Conservation (phyloP, 2,329 filamentous ascomycete genomes). For the Ciborinia camelliae region DNA sequence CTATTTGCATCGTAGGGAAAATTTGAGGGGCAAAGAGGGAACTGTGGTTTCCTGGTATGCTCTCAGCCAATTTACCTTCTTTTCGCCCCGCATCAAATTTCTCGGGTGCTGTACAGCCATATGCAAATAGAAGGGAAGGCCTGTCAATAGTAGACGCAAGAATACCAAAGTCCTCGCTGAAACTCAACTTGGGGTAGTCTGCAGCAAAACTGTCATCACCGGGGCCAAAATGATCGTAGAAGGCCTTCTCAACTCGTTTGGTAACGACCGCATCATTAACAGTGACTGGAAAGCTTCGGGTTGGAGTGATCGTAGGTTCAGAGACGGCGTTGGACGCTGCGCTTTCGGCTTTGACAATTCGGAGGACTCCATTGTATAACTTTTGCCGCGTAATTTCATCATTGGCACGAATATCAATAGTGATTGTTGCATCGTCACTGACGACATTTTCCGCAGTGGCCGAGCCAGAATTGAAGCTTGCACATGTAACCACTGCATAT, state of each 20-base stretch:
- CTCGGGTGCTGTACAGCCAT: conserved; percentile 50
- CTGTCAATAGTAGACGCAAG: conserved; percentile 44
- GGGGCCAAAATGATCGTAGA: not conserved
- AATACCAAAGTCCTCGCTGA: conserved; percentile 39
- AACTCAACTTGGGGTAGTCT: conserved; percentile 15
- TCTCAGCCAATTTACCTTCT: conserved; percentile 44
- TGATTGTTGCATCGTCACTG: conserved; percentile 40
- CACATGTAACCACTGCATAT: conserved; percentile 44
- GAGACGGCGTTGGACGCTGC: not conserved
- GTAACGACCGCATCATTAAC: conserved; percentile 22
- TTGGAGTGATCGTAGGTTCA: conserved; percentile 10
- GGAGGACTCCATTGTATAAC: conserved; percentile 38
- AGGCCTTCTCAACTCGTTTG: not conserved
- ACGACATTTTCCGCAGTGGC: conserved; percentile 43
- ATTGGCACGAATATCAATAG: conserved; percentile 42
- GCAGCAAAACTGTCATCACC: conserved; percentile 13
- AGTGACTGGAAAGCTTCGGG: conserved; percentile 18
- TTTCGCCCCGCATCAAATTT: conserved; percentile 47
- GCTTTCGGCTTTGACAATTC: conserved; percentile 46
- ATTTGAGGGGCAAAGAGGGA: conserved; percentile 55
- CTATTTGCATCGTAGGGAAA: conserved; percentile 53
- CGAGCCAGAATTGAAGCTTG: conserved; percentile 43
- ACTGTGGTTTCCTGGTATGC: conserved; percentile 55
- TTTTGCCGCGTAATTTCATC: conserved; percentile 35
- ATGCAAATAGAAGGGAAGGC: conserved; percentile 45